Evolutionary conservation across 2,329 filamentous ascomycete species (phyloP).

Genomic region (Ophiostoma ulmi): DNA sequence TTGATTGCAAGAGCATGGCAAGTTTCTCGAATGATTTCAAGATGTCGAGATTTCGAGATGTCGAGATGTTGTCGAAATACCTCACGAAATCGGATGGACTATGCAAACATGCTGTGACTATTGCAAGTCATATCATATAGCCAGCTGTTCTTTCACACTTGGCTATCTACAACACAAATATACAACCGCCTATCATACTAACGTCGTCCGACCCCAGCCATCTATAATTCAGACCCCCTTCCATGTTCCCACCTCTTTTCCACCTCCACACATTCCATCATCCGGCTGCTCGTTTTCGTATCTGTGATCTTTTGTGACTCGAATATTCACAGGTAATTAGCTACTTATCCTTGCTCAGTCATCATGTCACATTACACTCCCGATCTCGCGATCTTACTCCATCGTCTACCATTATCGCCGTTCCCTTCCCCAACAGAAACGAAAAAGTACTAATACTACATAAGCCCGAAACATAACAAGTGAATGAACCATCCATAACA

Average conservation of each 20-base stretch:
- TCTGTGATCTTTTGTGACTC: background rate
- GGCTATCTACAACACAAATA: too few relatives aligned
- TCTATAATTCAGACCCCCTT: constrained; percentile 3
- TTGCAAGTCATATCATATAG: background rate
- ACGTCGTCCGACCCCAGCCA: constrained; percentile 9
- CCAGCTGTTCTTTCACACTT: background rate
- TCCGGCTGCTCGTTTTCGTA: constrained; percentile 13
- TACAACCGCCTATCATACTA: too few relatives aligned
- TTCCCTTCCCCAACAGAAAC: background rate
- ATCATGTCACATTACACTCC: background rate
- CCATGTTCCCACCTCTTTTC: background rate
- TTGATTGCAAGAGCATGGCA: background rate
- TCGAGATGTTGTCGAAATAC: background rate
- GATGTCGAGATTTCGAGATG: background rate
- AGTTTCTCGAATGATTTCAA: background rate
- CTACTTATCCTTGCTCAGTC: background rate
- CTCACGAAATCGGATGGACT: background rate
- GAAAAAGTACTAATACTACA: background rate
- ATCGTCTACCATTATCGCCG: constrained; percentile 7
- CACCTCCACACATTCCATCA: background rate
- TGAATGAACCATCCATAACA: background rate
- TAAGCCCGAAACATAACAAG: background rate
- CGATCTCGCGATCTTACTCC: constrained; percentile 9
- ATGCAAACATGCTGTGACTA: background rate
- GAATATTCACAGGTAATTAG: too few relatives aligned